Evolutionary conservation across 106 monocot genomes (phyloP).

Genomic region (Acorus calamus): DNA sequence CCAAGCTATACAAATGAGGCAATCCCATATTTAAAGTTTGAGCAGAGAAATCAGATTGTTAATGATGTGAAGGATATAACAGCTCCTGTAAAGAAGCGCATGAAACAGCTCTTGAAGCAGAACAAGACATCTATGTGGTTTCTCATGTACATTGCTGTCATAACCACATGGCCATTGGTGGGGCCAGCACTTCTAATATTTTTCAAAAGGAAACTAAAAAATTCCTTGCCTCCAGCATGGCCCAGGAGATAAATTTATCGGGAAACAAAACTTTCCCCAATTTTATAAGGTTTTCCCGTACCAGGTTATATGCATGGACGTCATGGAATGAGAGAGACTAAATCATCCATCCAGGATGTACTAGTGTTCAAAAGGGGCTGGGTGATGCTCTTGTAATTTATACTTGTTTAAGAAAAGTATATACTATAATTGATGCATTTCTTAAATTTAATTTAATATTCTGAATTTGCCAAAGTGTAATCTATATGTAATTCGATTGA

Average conservation of each 20-base stretch:
- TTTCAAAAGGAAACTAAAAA: slow-evolving; percentile 46
- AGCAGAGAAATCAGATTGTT: slow-evolving; percentile 8
- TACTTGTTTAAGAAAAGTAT: no score
- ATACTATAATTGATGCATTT: no score
- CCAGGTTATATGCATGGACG: no score
- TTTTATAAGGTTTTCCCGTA: no score
- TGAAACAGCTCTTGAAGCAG: slow-evolving; percentile 39
- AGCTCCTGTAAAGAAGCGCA: slow-evolving; percentile 36
- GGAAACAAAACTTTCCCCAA: no score
- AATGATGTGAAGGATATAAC: slow-evolving; percentile 8
- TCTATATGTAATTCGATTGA: no score
- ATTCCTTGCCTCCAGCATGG: slow-evolving; percentile 14
- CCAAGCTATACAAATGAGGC: background rate
- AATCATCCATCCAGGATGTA: no score
- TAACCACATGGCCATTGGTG: slow-evolving; percentile 68
- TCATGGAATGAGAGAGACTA: no score
- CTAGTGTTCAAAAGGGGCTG: no score
- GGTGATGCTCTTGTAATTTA: no score
- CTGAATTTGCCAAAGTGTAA: no score
- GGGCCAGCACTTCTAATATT: slow-evolving; percentile 36
- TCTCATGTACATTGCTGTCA: slow-evolving; percentile 67
- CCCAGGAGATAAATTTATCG: slow-evolving; percentile 11
- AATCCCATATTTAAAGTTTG: background rate
- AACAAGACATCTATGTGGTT: slow-evolving; percentile 55
- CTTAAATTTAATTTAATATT: no score